Evolutionary conservation across 768 basidiomycete genomes (phyloP), one percentile per base, ranked within the genome.

Genomic region (Tephrocybe sp.): DNA sequence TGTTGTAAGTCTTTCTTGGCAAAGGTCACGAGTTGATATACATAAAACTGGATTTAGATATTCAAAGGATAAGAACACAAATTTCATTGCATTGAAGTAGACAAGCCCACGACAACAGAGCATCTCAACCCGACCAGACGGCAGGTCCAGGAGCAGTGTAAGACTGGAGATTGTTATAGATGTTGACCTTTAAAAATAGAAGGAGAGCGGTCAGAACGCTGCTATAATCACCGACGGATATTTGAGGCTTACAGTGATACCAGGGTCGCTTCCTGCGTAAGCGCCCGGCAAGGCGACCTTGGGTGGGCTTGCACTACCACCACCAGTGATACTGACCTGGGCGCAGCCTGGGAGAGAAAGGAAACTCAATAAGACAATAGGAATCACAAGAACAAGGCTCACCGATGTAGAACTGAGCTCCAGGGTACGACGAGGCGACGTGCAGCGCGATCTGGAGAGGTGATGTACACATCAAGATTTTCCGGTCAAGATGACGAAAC

Each of bases 151-250:
- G 73, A 43, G 66, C 58, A 17, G 75, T 78, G 66, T 80, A 80
- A 60, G 68, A 78, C 58, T 79, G 73, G 36, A 78, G 71, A 63
- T 80, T 79, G 70, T 79, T 79, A 69, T 79, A 79, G 56, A 79
- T 79, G 69, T 80, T 78, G 60, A 77, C 64, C 70, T 73, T 26
- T 8, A 26, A 10, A 33, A 42, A 21, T 12, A 15, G 21, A 14
- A 17, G 6, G 37, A 3, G n/a, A n/a, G n/a, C n/a, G n/a, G 30
- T 51, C 50, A 51, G 28, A 32, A 24, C 15, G 36, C 23, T 39
- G 18, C 23, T 30, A 32, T 14, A 18, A 39, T 2, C 11, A 36
- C 15, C 11, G 11, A 30, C 28, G 5, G 17, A 5, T 4, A 11
- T 21, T 18, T 18, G 12, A 25, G 7, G 50, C 64, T 48, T 50